A percentile compares a stretch with the other conserved stretches of the same genome.
phyloP scores from a whole-genome alignment of 2,329 filamentous ascomycete genomes.

The Colletotrichum aenigma region DNA sequence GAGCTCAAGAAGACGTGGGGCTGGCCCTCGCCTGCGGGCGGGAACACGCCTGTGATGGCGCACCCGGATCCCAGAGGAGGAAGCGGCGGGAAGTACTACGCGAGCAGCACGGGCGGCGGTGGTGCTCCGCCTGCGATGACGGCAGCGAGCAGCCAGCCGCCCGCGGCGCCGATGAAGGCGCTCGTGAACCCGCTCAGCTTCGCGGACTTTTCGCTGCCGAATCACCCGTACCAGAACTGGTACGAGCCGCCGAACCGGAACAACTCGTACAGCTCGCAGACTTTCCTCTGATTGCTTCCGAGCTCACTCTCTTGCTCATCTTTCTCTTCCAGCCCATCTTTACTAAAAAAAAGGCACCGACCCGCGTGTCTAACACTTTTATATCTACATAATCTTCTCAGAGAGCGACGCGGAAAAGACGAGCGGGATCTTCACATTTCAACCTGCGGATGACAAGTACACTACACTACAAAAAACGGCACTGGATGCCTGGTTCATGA shows the following conservation, averaged over 20 bases:
- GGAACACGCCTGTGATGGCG: not conserved
- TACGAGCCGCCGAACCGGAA: slow-evolving; percentile 73
- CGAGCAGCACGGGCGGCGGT: not conserved
- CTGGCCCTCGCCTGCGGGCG: slow-evolving; percentile 48
- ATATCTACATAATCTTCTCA: not conserved
- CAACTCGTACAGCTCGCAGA: slow-evolving; percentile 14
- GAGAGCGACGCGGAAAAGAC: not conserved
- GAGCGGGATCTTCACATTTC: not conserved
- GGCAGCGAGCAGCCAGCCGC: slow-evolving; percentile 20
- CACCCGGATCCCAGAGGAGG: not conserved
- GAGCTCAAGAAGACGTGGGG: slow-evolving; percentile 81
- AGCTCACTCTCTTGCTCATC: not conserved
- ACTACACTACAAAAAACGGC: not conserved
- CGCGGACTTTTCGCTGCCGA: slow-evolving; percentile 77
- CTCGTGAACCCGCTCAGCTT: slow-evolving; percentile 73
- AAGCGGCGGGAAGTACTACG: not conserved
- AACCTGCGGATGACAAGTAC: not conserved
- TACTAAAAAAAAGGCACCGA: not conserved
- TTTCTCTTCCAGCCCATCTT: not conserved
- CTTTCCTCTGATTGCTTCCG: slow-evolving; percentile 10
- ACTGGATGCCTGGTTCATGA: slow-evolving; percentile 11
- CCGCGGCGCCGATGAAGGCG: slow-evolving; percentile 32
- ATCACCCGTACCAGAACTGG: slow-evolving; percentile 81
- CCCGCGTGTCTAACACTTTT: not conserved
- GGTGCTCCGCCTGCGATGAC: slow-evolving; percentile 13